Evolutionary conservation across 495 filamentous ascomycete genomes (phyloP), one percentile per base, ranked within the genome.

Genomic region (Penicillium pulvis): DNA sequence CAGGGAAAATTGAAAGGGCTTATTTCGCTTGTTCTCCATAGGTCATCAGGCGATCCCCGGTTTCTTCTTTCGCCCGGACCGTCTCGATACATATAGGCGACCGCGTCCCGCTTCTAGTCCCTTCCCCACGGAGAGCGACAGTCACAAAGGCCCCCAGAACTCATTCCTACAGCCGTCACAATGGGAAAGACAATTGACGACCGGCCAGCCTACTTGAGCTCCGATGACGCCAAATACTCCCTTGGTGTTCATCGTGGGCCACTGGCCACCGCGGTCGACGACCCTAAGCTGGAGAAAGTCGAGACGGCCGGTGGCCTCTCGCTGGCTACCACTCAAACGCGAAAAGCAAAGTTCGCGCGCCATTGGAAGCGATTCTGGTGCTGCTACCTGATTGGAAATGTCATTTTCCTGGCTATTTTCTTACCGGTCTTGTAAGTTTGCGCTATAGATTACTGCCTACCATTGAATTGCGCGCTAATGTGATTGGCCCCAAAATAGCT

Each of bases 351-450:
- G n/a, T 42, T 75, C 2, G 54, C 65, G 3, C 69, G 68, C 20
- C 75, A 78, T 60, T 78, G 72, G 64, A 68, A 66, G 43, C 70
- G 75, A n/a, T 78, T 76, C 60, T 78, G 73, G 73, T 76, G 69
- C 70, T 73, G 51, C 61, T 76, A 65, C 24, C 44, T 61, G 8
- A 48, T 65, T 35, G 62, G 62, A 23, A 65, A 65, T 61, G 52
- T 65, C 11, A 65, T 65, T 35, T 69, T 69, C 56, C 51, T 69
- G 19, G 66, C 72, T 7, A 72, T 79, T 45, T 72, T 79, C 61
- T 55, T 76, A 19, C 75, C 72, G 8, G 62, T 76, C 44, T 73
- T 78, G 71, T 75, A 66, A 58, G 71, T 63, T 2, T 5, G 3
- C 24, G 16, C 39, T 16, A 30, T 39, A n/a, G 47, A 45, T 56